Base-by-base conservation (phyloP, 1,139 yeast species). In the Lipomyces yarrowii region DNA sequence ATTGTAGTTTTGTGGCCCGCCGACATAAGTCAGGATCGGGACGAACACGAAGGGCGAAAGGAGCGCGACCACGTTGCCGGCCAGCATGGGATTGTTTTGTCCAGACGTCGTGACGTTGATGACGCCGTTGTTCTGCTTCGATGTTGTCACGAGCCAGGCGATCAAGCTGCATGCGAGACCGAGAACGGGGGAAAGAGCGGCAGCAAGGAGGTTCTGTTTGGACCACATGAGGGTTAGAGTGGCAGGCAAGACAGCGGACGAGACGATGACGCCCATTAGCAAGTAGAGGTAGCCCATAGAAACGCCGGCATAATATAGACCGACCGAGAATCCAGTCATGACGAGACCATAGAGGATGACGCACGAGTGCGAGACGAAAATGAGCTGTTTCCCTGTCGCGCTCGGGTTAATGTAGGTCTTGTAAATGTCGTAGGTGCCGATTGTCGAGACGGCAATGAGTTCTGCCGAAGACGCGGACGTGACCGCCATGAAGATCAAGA, bases 241-340 rank as follows among this genome's bases (percentile, higher is more conserved):
- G 26, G 90, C 85, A 6, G 97, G 96, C 59, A 90, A 77, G 5
- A 92, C 97, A 32, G 93, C 96, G 65, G 96, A 87, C 33, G 96
- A 89, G 71, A 92, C 90, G 61, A 92, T 87, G 64, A 90, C 85
- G 62, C 96, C 97, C 92, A 91, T 91, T 70, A 92, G 81, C 76
- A 91, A 91, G 75, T 90, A 90, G 63, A 92, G 82, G 78, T 88
- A 90, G 18, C 97, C 97, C 90, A 92, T 88, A 37, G 91, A 85
- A 60, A 91, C 87, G 23, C 88, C 89, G 32, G 94, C 96, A 73
- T 91, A 90, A 77, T 85, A 85, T 64, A 91, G 82, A 7, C 96
- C 97, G 73, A 88, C 86, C 13, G 96, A 86, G 75, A 91, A 89
- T 0, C 88, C 94, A 56, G 93, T 88, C 92, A 91, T 87, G 33